Conservation (phyloP, 1,284 basidiomycete species). For the Papiliotrema fonsecae region DNA sequence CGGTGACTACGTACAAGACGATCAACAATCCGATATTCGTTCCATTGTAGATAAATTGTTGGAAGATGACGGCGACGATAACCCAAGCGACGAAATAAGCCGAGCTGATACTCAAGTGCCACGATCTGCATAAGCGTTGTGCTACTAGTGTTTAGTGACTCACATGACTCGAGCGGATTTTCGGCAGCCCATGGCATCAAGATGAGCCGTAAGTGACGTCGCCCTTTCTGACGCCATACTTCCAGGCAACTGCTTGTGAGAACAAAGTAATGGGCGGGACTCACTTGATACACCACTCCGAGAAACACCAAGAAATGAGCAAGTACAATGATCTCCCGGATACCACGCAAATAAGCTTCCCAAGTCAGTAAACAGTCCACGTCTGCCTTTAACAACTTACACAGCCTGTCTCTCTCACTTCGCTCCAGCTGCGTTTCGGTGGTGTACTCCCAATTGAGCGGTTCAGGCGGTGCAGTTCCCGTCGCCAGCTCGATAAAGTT, state of each 20-base stretch:
- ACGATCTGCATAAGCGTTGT: constrained; percentile 52
- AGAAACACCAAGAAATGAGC: constrained; percentile 63
- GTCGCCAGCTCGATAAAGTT: constrained; percentile 64
- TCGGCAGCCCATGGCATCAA: constrained; percentile 67
- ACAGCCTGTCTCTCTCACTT: constrained; percentile 54
- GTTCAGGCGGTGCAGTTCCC: constrained; percentile 52
- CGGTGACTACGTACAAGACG: constrained; percentile 62
- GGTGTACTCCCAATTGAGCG: constrained; percentile 67
- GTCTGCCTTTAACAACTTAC: constrained; percentile 46
- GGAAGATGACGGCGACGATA: constrained; percentile 60
- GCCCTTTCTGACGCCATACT: constrained; percentile 61
- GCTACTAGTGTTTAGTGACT: constrained; percentile 15
- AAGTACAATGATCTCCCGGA: constrained; percentile 60
- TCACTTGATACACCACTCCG: constrained; percentile 66
- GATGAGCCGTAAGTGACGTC: constrained; percentile 58
- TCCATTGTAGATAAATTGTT: constrained; percentile 58
- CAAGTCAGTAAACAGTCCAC: constrained; percentile 5
- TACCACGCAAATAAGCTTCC: constrained; percentile 59
- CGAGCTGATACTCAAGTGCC: constrained; percentile 58
- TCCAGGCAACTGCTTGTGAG: constrained; percentile 50
- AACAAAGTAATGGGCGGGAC: constrained; percentile 1
- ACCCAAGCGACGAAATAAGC: constrained; percentile 65
- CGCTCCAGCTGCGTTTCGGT: constrained; percentile 63
- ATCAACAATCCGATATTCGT: constrained; percentile 62
- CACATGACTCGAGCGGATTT: constrained; percentile 63